Percentiles rank a stretch among this genome's conserved stretches.
Evolutionary conservation across 2,329 filamentous ascomycete genomes (phyloP).

Genomic region (Didymella segeticola): DNA sequence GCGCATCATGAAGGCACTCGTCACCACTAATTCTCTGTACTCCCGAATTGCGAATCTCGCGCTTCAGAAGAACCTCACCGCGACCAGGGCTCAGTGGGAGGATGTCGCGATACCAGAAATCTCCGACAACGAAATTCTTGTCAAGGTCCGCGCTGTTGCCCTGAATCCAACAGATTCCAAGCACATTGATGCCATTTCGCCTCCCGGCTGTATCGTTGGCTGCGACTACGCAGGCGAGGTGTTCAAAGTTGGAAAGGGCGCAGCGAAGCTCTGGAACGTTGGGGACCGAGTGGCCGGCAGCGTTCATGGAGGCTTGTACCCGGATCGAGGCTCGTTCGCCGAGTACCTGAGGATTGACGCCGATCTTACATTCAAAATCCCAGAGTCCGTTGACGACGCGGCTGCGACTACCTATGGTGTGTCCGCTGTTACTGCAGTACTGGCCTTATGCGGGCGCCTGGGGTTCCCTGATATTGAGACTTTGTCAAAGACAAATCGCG

Average conservation of each 20-base stretch:
- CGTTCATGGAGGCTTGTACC: not conserved
- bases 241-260: not conserved
- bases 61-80: not conserved
- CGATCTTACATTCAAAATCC: not conserved
- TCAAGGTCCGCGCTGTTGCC: not conserved
- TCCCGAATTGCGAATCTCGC: not conserved
- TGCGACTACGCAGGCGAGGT: conserved; percentile 1
- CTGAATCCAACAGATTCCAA: conserved; percentile 1
- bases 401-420: not conserved
- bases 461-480: not conserved
- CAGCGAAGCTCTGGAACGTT: not conserved
- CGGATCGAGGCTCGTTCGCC: not conserved
- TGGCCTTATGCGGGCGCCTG: not conserved
- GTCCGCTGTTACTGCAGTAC: not conserved
- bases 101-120: not conserved
- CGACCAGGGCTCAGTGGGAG: not conserved
- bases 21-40: not conserved
- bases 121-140: not conserved
- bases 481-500: not conserved
- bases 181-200: not conserved
- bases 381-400: not conserved
- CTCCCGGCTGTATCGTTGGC: not conserved
- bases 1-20: not conserved
- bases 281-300: not conserved
- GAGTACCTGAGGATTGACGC: not conserved